Conservation (phyloP, 768 basidiomycete species). For the Lactifluus pinguis region DNA sequence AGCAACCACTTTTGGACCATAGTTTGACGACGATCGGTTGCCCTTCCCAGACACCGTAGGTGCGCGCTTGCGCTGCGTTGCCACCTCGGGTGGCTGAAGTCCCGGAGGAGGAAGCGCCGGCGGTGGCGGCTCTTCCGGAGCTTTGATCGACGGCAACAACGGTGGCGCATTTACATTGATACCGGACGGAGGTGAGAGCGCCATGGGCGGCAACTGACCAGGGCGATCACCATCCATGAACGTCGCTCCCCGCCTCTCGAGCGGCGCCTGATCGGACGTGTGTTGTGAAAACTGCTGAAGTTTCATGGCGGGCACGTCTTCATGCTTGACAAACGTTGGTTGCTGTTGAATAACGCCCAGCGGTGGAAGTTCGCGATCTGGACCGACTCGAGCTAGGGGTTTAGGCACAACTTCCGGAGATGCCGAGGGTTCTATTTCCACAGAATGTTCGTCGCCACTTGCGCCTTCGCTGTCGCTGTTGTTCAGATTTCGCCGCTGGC, state of each 20-base stretch:
- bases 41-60: slow-evolving; percentile 52
- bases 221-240: slow-evolving; percentile 15
- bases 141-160: slow-evolving; percentile 20
- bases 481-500: slow-evolving; percentile 31
- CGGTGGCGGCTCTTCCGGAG: slow-evolving; percentile 20
- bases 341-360: slow-evolving; percentile 8
- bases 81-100: slow-evolving; percentile 14
- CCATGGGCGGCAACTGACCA: slow-evolving; percentile 16
- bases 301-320: slow-evolving; percentile 7
- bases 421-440: slow-evolving; percentile 40
- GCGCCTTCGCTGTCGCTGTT: slow-evolving; percentile 41
- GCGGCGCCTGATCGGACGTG: slow-evolving; percentile 20
- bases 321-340: neutral
- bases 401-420: slow-evolving; percentile 38
- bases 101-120: slow-evolving; percentile 32
- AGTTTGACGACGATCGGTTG: slow-evolving; percentile 46
- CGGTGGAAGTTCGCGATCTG: slow-evolving; percentile 19
- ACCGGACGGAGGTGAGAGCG: slow-evolving; percentile 12
- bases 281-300: slow-evolving; percentile 12
- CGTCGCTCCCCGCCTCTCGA: slow-evolving; percentile 13
- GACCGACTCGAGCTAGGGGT: slow-evolving; percentile 20
- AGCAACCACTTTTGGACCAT: slow-evolving; percentile 79
- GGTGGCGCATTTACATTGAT: slow-evolving; percentile 19
- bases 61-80: slow-evolving; percentile 43
- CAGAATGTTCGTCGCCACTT: slow-evolving; percentile 49